Evolutionary conservation across 1,139 yeast genomes (phyloP), one percentile per base, ranked within the genome.

Genomic region (Ogataea hybrid): DNA sequence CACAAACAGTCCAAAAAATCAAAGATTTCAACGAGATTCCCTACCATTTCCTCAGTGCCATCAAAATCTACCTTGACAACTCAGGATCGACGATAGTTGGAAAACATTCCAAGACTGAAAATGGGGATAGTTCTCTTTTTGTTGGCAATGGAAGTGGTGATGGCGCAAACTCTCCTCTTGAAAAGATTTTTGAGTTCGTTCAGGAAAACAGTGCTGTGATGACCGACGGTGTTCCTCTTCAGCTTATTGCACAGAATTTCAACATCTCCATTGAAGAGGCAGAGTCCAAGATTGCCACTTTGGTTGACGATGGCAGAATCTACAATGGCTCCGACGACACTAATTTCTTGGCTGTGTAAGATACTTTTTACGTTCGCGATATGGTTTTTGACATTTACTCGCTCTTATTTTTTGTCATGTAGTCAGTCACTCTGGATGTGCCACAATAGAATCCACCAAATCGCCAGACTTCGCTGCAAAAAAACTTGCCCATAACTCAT

Each of bases 41-140:
- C 27, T 83, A 86, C 55, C 96, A 90, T 61, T 79, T 80, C 53
- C 67, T 90, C 43, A 79, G 81, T 49, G 92, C 92, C 5, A 77
- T 86, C 38, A 71, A 77, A 46, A 71, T 75, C 42, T 90, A 83
- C 56, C 61, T 76, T 46, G 73, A 71, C 43, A 71, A 77, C n/a
- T 77, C 73, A 25, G 48, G 48, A 4, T 18, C 20, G 6, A 18
- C 8, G 8, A 18, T 18, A 7, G 7, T 6, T 18, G 20, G 20
- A 18, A 18, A 18, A 18, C 20, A 18, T 10, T 14, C 32, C 17
- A 59, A 44, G n/a, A 43, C 37, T 14, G 14, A 28, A 8, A 28
- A 18, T 16, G 52, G 51, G 11, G 54, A 48, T n/a, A 57, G 35
- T 16, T 56, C 18, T 0, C 63, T 79, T 41, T 79, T 79, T 59